Base-by-base conservation (phyloP, 2,329 filamentous ascomycete species). In the Aspergillus flavus region DNA sequence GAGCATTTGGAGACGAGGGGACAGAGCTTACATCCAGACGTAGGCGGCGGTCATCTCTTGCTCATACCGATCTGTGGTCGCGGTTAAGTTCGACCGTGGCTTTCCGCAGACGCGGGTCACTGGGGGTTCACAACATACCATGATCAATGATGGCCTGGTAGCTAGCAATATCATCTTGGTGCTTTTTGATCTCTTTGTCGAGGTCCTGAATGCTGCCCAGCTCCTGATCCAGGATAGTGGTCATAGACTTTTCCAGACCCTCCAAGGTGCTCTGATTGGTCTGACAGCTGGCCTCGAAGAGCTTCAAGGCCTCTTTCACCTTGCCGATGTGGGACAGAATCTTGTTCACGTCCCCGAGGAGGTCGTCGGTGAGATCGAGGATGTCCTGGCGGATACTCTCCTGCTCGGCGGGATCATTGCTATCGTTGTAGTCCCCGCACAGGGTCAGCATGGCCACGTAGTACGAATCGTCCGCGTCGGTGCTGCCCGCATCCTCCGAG, bases 1-100 rank as follows among this genome's bases (percentile, higher is more conserved):
- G 30, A 32, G 30, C 30, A 32, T 32, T 32, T 32, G 30, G 30
- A 32, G 30, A 32, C 9, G 30, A 32, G 30, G 30, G 30, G 9
- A 10, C 2, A 32, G 46, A 21, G n/a, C 46, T 50, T 50, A 50
- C 46, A 50, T 50, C 46, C 46, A 50, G 14, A 50, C 46, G 19
- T 50, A 50, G 46, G 46, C 46, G n/a, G 46, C 46, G 46, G 46
- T 50, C 46, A 50, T 50, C 46, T 50, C n/a, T 10, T 50, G 46
- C 14, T 50, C 21, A 16, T 19, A 50, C 14, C 46, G 46, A 50
- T 50, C 46, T 50, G 46, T 50, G 5, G 36, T 39, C 36, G 12
- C 36, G 0, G 36, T 39, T 39, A 32, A 9, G 9, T 32, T 32
- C 9, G 30, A 32, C 9, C 30, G 30, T 32, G 30, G 30, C 30